Percentiles rank a stretch among this genome's conserved stretches.
Evolutionary conservation across 2,329 filamentous ascomycete genomes (phyloP).

Genomic region (Celoporthe dispersa): DNA sequence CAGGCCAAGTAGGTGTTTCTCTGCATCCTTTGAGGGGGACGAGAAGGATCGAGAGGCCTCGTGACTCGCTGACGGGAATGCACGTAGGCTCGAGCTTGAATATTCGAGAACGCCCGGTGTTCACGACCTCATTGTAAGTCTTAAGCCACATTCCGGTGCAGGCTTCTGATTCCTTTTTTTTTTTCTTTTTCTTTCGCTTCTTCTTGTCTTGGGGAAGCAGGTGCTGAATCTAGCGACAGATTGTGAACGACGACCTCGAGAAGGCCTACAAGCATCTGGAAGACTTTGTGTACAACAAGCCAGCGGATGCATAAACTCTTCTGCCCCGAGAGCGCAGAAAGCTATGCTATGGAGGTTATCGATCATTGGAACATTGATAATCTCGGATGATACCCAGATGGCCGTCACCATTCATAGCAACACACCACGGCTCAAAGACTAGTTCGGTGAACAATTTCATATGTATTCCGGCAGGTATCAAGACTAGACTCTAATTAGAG

Average conservation of each 20-base stretch:
- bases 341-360: not conserved
- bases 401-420: not conserved
- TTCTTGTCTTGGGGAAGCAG: not conserved
- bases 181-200: too few species aligned
- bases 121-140: constrained; percentile 42
- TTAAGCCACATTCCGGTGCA: not conserved
- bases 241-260: constrained; percentile 51
- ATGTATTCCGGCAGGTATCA: constrained; percentile 47
- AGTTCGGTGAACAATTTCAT: constrained; percentile 24
- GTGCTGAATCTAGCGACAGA: constrained; percentile 27
- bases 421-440: not conserved
- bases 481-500: constrained; percentile 50
- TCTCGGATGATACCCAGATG: not conserved
- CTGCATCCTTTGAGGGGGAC: not conserved
- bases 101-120: constrained; percentile 70
- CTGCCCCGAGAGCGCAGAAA: not conserved
- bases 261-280: constrained; percentile 58
- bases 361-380: not conserved
- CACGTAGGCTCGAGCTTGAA: constrained; percentile 64
- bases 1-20: constrained; percentile 60
- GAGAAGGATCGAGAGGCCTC: too few species aligned
- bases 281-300: constrained; percentile 50
- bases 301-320: constrained; percentile 25
- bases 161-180: not conserved
- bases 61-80: constrained; percentile 7